Conservation (phyloP, 2,329 filamentous ascomycete species). For the Diaporthe helianthi region DNA sequence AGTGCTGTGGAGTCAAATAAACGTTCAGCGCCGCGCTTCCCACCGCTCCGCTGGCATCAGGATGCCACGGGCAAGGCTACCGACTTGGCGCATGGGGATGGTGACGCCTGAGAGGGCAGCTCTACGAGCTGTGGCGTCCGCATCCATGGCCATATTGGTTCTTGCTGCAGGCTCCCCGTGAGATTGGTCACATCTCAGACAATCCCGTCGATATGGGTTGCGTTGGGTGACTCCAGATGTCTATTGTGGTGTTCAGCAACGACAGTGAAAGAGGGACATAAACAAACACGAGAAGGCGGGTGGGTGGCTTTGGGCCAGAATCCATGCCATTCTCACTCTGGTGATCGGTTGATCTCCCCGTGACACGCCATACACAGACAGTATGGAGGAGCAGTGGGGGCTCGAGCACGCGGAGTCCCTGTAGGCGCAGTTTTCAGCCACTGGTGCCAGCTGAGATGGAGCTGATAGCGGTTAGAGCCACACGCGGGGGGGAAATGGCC, state of each 20-base stretch:
- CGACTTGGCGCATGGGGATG: constrained; percentile 31
- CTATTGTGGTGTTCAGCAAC: neutral
- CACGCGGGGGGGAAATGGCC: too few relatives aligned
- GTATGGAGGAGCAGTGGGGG: too few relatives aligned
- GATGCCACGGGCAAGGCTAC: constrained; percentile 22
- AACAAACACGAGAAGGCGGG: constrained; percentile 3
- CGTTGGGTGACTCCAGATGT: neutral
- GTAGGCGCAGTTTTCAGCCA: constrained; percentile 18
- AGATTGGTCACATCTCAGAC: constrained; percentile 13
- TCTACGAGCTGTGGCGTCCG: constrained; percentile 36
- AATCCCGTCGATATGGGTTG: constrained; percentile 1
- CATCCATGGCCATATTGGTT: constrained; percentile 27
- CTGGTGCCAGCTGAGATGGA: constrained; percentile 17
- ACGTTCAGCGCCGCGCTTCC: neutral
- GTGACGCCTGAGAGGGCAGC: constrained; percentile 32
- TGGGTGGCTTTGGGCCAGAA: neutral
- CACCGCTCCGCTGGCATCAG: constrained; percentile 2
- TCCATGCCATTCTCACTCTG: neutral
- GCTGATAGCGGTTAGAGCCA: constrained; percentile 10
- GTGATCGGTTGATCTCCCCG: constrained; percentile 11
- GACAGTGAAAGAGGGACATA: neutral
- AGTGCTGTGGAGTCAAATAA: constrained; percentile 22
- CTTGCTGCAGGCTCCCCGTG: constrained; percentile 14
- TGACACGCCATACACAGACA: constrained; percentile 11
- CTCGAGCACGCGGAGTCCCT: constrained; percentile 16